phyloP scores from a whole-genome alignment of 345 rosid genomes.

The Melastoma malabathricum region DNA sequence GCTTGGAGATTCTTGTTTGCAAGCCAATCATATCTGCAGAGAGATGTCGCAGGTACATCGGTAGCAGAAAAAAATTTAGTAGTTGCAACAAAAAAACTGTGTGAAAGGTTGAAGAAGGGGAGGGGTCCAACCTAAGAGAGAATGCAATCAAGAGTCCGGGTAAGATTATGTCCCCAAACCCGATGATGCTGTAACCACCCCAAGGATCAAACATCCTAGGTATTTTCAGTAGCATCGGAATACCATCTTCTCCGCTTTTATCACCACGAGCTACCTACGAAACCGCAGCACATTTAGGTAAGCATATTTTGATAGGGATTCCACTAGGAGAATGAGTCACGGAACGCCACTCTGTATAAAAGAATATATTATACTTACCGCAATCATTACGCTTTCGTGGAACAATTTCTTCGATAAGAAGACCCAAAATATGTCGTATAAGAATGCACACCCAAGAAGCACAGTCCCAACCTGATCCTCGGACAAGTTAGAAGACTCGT shows the following conservation, averaged over 20 bases:
- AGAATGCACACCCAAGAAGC: constrained; percentile 90
- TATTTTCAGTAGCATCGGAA: constrained; percentile 92
- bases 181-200: constrained; percentile 98
- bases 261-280: constrained; percentile 94
- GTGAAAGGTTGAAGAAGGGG: constrained; percentile 4
- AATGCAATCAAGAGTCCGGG: constrained; percentile 88
- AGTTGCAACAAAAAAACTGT: no score
- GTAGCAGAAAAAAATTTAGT: no score
- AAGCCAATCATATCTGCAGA: constrained; percentile 90
- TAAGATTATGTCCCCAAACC: constrained; percentile 95
- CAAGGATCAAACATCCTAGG: constrained; percentile 97
- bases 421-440: constrained; percentile 98
- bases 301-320: not conserved
- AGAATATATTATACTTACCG: constrained; percentile 38
- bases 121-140: constrained; percentile 60
- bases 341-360: not conserved
- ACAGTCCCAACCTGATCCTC: constrained; percentile 78
- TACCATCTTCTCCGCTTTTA: constrained; percentile 91
- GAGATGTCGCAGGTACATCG: no score
- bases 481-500: not conserved
- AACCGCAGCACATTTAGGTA: no score
- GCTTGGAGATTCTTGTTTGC: constrained; percentile 74
- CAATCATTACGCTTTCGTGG: constrained; percentile 98
- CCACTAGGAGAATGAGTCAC: constrained; percentile 3
- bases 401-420: constrained; percentile 87